Conservation (phyloP, 169 alveolate genomes). For the Condylostoma magnum region DNA sequence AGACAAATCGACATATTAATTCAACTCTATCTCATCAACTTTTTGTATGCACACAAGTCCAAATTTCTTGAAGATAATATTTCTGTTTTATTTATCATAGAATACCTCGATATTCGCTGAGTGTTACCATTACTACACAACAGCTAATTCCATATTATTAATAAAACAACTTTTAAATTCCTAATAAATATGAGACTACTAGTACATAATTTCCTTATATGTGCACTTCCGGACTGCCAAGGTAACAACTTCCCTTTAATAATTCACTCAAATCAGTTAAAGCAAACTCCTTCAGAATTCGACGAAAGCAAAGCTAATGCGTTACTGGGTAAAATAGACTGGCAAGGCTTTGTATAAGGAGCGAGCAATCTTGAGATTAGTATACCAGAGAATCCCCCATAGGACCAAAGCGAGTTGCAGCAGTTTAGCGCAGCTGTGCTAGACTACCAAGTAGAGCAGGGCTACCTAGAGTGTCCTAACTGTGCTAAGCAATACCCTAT, state of each 20-base stretch:
- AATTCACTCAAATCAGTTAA: too few species aligned
- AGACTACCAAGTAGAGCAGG: conserved; percentile 43
- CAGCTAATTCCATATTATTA: conserved; percentile 17
- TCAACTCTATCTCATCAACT: background rate
- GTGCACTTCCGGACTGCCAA: too few species aligned
- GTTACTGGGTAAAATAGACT: conserved; percentile 45
- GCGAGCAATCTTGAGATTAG: conserved; percentile 16
- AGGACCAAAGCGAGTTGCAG: conserved; percentile 37
- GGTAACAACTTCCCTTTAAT: too few species aligned
- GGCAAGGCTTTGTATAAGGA: conserved; percentile 32
- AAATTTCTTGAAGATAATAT: conserved; percentile 17
- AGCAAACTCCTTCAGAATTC: conserved; percentile 33
- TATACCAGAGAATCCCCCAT: conserved; percentile 33
- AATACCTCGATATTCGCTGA: conserved; percentile 11
- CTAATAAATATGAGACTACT: too few species aligned
- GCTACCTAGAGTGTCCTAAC: conserved; percentile 51
- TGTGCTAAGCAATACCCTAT: conserved; percentile 64
- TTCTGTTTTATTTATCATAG: background rate
- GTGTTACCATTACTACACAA: conserved; percentile 24
- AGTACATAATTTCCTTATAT: too few species aligned
- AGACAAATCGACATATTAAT: conserved; percentile 1
- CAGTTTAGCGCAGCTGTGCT: conserved; percentile 36
- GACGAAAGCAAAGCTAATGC: conserved; percentile 23
- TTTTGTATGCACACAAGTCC: conserved; percentile 2
- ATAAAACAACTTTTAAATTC: too few species aligned